A percentile compares a stretch with the other conserved stretches of the same genome.
Evolutionary conservation across 208 protist species (phyloP).

Genomic region (Leishmania guyanensis): DNA sequence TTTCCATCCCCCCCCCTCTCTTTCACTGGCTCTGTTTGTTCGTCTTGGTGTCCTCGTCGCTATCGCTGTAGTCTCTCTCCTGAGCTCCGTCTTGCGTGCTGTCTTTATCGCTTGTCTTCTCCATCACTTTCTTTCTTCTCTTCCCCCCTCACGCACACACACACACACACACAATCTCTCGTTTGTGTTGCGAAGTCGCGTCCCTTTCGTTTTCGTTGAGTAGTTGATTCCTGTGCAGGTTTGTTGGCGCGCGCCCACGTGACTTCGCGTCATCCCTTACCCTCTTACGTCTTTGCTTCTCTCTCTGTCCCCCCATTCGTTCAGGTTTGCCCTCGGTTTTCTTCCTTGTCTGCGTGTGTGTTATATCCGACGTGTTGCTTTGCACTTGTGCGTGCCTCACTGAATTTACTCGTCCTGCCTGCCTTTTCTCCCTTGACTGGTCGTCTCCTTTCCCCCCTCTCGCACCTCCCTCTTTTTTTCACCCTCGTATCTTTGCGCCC

Average conservation of each 20-base stretch:
- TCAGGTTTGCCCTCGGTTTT: background rate
- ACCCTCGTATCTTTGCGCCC: background rate
- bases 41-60: background rate
- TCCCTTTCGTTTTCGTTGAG: background rate
- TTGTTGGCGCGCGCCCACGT: background rate
- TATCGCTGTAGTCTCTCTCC: background rate
- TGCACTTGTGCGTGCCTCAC: background rate
- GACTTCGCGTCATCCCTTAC: background rate
- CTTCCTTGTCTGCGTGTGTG: constrained; percentile 8
- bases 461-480: background rate
- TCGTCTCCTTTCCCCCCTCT: background rate
- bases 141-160: background rate
- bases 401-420: background rate
- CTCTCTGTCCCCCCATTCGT: background rate
- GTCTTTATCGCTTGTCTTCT: background rate
- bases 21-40: background rate
- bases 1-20: background rate
- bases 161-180: constrained; percentile 9
- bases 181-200: background rate
- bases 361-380: background rate
- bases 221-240: background rate
- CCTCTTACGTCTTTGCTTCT: background rate
- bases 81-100: background rate
- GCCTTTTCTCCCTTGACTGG: background rate
- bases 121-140: background rate